Conservation (phyloP, 768 basidiomycete species). For the Lyophyllum shimeji region DNA sequence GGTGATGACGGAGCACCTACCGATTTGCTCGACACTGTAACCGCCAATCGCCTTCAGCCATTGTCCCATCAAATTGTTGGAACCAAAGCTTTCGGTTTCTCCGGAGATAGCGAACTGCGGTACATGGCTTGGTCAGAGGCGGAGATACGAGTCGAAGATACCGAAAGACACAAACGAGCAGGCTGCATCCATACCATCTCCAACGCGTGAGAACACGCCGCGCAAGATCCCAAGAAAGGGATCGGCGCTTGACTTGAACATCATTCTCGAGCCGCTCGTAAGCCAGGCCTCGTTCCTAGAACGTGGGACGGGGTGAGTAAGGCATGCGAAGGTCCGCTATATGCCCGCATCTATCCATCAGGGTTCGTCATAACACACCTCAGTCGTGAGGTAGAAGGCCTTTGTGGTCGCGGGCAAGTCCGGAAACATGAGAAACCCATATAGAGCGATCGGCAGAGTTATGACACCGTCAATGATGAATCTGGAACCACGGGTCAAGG, state of each 20-base stretch:
- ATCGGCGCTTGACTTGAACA: slow-evolving; percentile 39
- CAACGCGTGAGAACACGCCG: slow-evolving; percentile 55
- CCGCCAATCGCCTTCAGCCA: slow-evolving; percentile 64
- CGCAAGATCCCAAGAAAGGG: slow-evolving; percentile 46
- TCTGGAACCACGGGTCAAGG: slow-evolving; percentile 25
- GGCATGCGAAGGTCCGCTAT: slow-evolving; percentile 7
- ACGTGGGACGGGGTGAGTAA: background rate
- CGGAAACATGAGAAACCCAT: slow-evolving; percentile 73
- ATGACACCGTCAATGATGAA: slow-evolving; percentile 74
- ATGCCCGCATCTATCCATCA: background rate
- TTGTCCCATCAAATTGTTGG: slow-evolving; percentile 74
- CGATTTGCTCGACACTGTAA: slow-evolving; percentile 63
- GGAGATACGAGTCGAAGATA: background rate
- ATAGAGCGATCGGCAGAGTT: slow-evolving; percentile 68
- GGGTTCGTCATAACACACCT: slow-evolving; percentile 34
- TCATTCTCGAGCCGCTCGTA: slow-evolving; percentile 44
- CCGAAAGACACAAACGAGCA: slow-evolving; percentile 44
- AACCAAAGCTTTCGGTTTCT: slow-evolving; percentile 67
- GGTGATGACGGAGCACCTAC: slow-evolving; percentile 25
- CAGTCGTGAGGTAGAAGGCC: slow-evolving; percentile 61
- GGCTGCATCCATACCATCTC: slow-evolving; percentile 69
- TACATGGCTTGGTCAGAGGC: background rate
- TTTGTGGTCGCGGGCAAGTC: slow-evolving; percentile 64
- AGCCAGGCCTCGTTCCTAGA: slow-evolving; percentile 56
- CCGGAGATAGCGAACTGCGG: slow-evolving; percentile 62